These are phyloP conservation scores for Penicillium nordicum DNA, from an alignment of 2,329 filamentous ascomycete species.

Conservation along the genomic window DNA sequence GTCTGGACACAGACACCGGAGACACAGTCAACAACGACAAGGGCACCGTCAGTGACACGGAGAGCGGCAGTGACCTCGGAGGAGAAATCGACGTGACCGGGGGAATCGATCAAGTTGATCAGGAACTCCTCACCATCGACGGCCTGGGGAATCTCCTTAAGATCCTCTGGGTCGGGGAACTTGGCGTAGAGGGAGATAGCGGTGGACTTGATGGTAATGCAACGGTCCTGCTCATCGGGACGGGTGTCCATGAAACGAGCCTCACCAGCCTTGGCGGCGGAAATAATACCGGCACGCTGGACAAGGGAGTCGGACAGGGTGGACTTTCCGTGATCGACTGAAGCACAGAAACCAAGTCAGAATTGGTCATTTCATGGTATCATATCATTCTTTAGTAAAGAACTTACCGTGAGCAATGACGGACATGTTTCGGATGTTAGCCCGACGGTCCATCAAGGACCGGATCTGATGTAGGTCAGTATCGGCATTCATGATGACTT, in stretches of 20 bases:
- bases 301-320: slow-evolving; percentile 99
- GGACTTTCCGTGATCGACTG: slow-evolving; percentile 99
- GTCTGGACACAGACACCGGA: slow-evolving; percentile 99
- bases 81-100: slow-evolving; percentile 99
- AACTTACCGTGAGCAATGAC: slow-evolving; percentile 92
- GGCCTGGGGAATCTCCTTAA: slow-evolving; percentile 90
- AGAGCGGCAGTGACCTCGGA: slow-evolving; percentile 99
- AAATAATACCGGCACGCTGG: slow-evolving; percentile 99
- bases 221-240: slow-evolving; percentile 97
- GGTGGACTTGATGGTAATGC: slow-evolving; percentile 99
- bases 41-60: slow-evolving; percentile 98
- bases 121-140: slow-evolving; percentile 93
- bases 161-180: slow-evolving; percentile 74
- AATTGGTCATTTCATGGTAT: not conserved
- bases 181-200: slow-evolving; percentile 96
- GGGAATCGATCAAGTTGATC: slow-evolving; percentile 99
- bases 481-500: slow-evolving; percentile 19
- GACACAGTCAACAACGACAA: slow-evolving; percentile 99
- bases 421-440: slow-evolving; percentile 90
- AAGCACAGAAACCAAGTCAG: slow-evolving; percentile 11
- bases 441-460: slow-evolving; percentile 49
- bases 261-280: slow-evolving; percentile 93
- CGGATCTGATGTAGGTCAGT: slow-evolving; percentile 36
- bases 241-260: slow-evolving; percentile 95
- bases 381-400: not conserved